Evolutionary conservation across 1,284 basidiomycete species (phyloP).

Genomic region (Sphaerobolus stellatus): DNA sequence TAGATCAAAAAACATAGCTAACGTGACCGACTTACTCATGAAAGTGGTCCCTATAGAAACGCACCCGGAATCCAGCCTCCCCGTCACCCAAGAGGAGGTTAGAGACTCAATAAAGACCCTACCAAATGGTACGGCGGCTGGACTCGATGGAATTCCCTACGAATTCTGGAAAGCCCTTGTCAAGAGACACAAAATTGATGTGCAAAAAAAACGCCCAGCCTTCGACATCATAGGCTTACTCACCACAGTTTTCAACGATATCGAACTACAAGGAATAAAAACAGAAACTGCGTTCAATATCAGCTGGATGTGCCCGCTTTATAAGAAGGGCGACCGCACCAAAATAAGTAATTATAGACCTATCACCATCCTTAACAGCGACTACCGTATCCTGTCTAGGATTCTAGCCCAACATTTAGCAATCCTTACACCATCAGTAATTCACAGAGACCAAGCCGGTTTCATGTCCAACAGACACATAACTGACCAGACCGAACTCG

Average conservation of each 20-base stretch:
- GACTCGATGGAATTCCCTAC: conserved; percentile 19
- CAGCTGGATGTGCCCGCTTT: conserved; percentile 23
- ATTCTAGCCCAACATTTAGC: not conserved
- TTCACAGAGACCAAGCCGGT: not conserved
- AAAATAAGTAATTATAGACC: not conserved
- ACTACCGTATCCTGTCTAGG: not conserved
- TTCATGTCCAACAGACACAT: not conserved
- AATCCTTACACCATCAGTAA: not conserved
- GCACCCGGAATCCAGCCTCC: too few species aligned
- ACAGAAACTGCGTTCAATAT: conserved; percentile 20
- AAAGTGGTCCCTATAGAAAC: too few species aligned
- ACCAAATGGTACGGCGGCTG: conserved; percentile 12
- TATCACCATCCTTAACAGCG: not conserved
- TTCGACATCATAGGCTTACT: not conserved
- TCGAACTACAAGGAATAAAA: conserved; percentile 15
- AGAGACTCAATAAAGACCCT: not conserved
- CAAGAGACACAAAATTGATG: not conserved
- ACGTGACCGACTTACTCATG: too few species aligned
- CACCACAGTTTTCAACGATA: conserved; percentile 14
- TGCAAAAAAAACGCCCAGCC: not conserved
- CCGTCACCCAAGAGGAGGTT: not conserved
- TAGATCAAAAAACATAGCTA: too few species aligned
- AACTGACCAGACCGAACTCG: not conserved
- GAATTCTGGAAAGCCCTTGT: conserved; percentile 18
- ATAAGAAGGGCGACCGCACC: not conserved